Base-by-base conservation (phyloP, 257 asterid genomes). In the Jacaranda mimosifolia region DNA sequence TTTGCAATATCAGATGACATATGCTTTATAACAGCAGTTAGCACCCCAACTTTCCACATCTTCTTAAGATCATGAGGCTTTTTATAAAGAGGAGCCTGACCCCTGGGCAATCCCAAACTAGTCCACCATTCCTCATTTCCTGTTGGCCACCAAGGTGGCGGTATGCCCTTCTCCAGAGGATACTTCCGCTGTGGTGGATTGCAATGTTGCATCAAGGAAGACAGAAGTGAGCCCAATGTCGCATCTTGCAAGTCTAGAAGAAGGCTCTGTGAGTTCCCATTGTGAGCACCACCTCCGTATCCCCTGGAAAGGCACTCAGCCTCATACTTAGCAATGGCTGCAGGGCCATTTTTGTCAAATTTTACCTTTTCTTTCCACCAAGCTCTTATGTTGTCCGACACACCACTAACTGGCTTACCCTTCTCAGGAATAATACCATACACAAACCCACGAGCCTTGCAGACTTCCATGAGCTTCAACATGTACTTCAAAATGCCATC, bases 291-390 rank as follows among this genome's bases (percentile, higher is more conserved):
- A 26, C 32, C 32, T 26, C 32, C 32, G 2, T 26, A 26, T 26
- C 32, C 32, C 32, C 32, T 26, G 32, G 32, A 26, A 26, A 26
- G 32, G 32, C 32, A 26, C 48, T 91, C 96, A 0, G 89, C 83
- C 53, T 91, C 89, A 32, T 91, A 83, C 82, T 91, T 91, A 12
- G 87, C 82, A 56, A 91, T 91, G 12, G 97, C 94, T 7, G 92
- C 94, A 19, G 89, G 94, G 7, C 92, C 94, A 2, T 89, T 91
- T 60, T 85, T 83, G 65, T 90, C 93, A 18, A 88, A 88, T 75
- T 83, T 88, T 42, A 90, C 96, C 75, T 88, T 90, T 68, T 91
- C 97, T 66, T 91, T 91, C 97, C 97, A 91, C 97, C 94, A 91
- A 38, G 89, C 97, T 64, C 97, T 72, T 38, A 91, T 52, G 76